Evolutionary conservation across 1,284 basidiomycete genomes (phyloP).

Genomic region (Stereum hirsutum): DNA sequence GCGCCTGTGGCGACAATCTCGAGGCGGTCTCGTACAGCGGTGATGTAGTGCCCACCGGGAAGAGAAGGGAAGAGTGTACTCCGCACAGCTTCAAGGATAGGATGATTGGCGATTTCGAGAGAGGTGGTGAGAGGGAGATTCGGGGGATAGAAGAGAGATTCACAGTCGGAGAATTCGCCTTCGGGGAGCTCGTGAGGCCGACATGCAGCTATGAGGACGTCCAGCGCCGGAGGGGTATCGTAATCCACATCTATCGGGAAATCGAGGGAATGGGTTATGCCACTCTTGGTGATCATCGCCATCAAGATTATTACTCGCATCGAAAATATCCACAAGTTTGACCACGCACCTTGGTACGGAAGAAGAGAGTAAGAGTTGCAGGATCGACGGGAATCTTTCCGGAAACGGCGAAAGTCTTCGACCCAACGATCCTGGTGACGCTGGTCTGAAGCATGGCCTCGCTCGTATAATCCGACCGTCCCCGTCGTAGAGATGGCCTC

Average conservation of each 20-base stretch:
- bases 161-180: constrained; percentile 42
- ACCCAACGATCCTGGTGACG: constrained; percentile 45
- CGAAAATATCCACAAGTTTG: neutral
- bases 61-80: constrained; percentile 60
- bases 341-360: constrained; percentile 58
- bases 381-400: constrained; percentile 68
- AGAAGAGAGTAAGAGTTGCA: constrained; percentile 60
- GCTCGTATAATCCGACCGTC: constrained; percentile 29
- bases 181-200: constrained; percentile 48
- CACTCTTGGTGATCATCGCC: constrained; percentile 36
- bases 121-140: constrained; percentile 64
- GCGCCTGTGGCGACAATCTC: constrained; percentile 58
- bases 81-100: constrained; percentile 67
- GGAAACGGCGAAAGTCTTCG: constrained; percentile 55
- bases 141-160: constrained; percentile 65
- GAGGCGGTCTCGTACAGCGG: constrained; percentile 55
- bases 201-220: constrained; percentile 70
- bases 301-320: constrained; percentile 1
- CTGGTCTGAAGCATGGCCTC: constrained; percentile 47
- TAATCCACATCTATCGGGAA: constrained; percentile 73
- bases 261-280: constrained; percentile 69
- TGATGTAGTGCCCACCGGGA: constrained; percentile 59
- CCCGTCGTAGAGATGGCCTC: constrained; percentile 17
- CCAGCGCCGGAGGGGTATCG: constrained; percentile 67
- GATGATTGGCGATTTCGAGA: constrained; percentile 70